These are phyloP conservation scores for Rhizophora mangle DNA, from an alignment of 345 rosid genomes.

Conservation along the genomic window DNA sequence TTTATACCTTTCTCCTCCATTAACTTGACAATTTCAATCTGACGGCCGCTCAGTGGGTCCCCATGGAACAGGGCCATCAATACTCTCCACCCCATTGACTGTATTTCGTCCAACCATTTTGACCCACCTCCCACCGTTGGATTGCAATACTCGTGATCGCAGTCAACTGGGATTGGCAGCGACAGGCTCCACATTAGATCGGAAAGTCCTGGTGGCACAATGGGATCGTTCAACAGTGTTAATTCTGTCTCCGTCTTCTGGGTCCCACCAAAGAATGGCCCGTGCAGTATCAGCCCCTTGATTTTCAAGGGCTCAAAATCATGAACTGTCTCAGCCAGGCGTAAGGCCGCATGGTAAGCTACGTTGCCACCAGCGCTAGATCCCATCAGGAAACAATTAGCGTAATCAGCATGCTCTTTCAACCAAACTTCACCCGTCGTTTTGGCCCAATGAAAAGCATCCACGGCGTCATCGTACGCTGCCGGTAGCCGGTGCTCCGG, in stretches of 20 bases:
- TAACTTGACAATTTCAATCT: conserved; percentile 31
- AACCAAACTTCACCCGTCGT: conserved; percentile 19
- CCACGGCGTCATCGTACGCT: conserved; percentile 30
- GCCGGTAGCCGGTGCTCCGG: conserved; percentile 37
- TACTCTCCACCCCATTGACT: conserved; percentile 19
- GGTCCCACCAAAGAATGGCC: conserved; percentile 58
- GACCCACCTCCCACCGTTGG: conserved; percentile 33
- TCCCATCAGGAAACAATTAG: conserved; percentile 49
- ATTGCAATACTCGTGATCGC: conserved; percentile 41
- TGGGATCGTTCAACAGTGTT: conserved; percentile 20
- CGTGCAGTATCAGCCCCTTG: conserved; percentile 58
- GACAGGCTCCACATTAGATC: conserved; percentile 39
- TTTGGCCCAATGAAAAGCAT: conserved; percentile 25
- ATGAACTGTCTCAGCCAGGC: conserved; percentile 13
- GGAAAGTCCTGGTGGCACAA: conserved; percentile 19
- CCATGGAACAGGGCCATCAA: conserved; percentile 38
- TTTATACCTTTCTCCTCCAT: conserved; percentile 41
- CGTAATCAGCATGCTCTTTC: conserved; percentile 26
- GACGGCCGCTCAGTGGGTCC: conserved; percentile 54
- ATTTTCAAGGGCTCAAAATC: conserved; percentile 44
- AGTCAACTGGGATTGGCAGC: conserved; percentile 36
- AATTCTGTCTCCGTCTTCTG: conserved; percentile 46
- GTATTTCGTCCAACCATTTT: conserved; percentile 1
- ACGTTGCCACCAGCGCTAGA: conserved; percentile 61
- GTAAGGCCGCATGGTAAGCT: conserved; percentile 45